phyloP scores from a whole-genome alignment of 441 rosid genomes.

The Adansonia grandidieri region DNA sequence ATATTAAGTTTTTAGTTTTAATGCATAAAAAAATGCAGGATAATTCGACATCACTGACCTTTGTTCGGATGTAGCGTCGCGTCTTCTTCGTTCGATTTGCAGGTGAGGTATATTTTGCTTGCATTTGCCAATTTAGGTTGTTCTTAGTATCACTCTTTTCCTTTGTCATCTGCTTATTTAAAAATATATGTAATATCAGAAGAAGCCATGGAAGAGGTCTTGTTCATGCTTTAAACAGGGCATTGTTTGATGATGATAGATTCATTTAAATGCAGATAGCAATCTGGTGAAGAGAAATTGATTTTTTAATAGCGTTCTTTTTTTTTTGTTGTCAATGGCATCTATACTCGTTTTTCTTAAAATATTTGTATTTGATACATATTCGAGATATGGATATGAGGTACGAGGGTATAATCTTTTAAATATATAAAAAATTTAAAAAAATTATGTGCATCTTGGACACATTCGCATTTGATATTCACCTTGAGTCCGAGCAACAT shows the following conservation, averaged over 20 bases:
- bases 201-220: neutral
- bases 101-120: neutral
- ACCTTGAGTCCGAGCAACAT: too few species aligned
- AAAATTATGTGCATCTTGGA: neutral
- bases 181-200: neutral
- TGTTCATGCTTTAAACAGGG: neutral
- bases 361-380: too few species aligned
- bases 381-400: too few species aligned
- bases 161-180: neutral
- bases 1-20: neutral
- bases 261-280: neutral
- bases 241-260: neutral
- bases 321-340: neutral
- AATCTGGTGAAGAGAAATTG: neutral
- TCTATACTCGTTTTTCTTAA: neutral
- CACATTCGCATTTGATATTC: neutral
- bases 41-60: conserved; percentile 35
- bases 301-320: neutral
- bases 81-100: neutral
- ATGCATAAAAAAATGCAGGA: conserved; percentile 41
- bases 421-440: too few species aligned
- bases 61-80: conserved; percentile 18
- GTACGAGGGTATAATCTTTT: neutral
- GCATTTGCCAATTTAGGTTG: neutral
- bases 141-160: neutral